Base-by-base conservation (phyloP, 129 eudicot genomes). In the Artemisia argyi region DNA sequence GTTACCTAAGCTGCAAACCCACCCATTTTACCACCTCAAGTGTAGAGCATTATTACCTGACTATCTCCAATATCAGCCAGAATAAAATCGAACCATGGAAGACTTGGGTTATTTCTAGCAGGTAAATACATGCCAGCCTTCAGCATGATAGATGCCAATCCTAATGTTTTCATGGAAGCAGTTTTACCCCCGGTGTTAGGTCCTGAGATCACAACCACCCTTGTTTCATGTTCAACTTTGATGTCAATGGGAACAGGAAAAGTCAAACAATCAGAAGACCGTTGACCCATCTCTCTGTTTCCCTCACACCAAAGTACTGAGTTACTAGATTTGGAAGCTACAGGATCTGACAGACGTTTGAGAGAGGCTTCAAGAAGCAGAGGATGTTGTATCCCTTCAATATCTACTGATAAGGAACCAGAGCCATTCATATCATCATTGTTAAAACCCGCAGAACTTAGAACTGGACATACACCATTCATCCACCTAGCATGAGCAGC, bases 141-240 rank as follows among this genome's bases (percentile, higher is more conserved):
- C 68, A 88, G 49, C 98, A 93, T 93, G 35, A 93, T 46, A 78
- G 96, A 85, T 35, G 95, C 88, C 71, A 93, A 73, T 44, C 95
- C 97, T 72, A 93, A 82, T 49, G 98, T 93, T 76, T 93, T 93
- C 95, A 93, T 89, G 19, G 98, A 93, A 78, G 96, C 98, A 71
- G 98, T 93, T 93, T 93, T 93, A 63, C 98, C 98, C 49, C 98
- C 98, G 1, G 98, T 88, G 72, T 93, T 93, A 44, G 98, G 98
- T 63, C 98, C 98, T 20, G 98, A 93, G 55, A 93, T 93, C 61
- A 93, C 96, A 64, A 93, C 85, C 69, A 93, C 96, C 77, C 83
- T 87, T 56, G 84, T 80, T 47, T 83, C 85, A 72, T 76, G 53
- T 52, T 72, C 69, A 74, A 93, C 76, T 76, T 80, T 93, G 58